These are phyloP conservation scores for Rhododendron ferrugineum DNA, from an alignment of 148 eudicot species.

Conservation along the genomic window DNA sequence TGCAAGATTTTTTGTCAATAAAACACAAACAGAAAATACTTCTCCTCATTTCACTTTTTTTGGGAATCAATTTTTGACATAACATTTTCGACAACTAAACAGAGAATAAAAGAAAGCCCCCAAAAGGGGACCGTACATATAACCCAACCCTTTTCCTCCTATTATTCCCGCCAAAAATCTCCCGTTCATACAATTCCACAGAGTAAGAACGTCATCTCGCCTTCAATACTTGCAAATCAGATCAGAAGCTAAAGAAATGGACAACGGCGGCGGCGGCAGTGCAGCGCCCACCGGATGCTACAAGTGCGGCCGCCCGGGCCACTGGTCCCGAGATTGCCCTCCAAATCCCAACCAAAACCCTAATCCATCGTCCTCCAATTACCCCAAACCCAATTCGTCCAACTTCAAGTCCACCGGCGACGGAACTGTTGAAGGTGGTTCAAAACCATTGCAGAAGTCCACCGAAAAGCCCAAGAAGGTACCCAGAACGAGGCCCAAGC, in stretches of 20 bases:
- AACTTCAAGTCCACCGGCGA: constrained; percentile 12
- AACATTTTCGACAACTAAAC: no score
- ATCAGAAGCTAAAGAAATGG: background rate
- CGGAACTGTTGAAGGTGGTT: background rate
- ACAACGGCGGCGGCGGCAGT: constrained; percentile 24
- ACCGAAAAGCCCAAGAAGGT: constrained; percentile 59
- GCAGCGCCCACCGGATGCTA: constrained; percentile 88
- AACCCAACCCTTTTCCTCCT: background rate
- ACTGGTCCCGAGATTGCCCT: constrained; percentile 98
- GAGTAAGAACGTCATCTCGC: background rate
- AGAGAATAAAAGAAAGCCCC: no score
- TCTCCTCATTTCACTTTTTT: no score
- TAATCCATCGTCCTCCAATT: background rate
- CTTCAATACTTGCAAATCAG: background rate
- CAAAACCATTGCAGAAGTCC: constrained; percentile 4
- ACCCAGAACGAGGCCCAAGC: constrained; percentile 61
- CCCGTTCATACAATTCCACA: no score
- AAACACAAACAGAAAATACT: no score
- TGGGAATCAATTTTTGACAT: no score
- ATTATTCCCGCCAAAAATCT: constrained; percentile 9
- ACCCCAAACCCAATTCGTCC: background rate
- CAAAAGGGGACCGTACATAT: no score
- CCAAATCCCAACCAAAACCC: constrained; percentile 26
- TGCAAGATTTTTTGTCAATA: no score
- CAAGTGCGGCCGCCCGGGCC: constrained; percentile 98